Evolutionary conservation across 306 rosid genomes (phyloP).

Genomic region (Begonia masoniana): DNA sequence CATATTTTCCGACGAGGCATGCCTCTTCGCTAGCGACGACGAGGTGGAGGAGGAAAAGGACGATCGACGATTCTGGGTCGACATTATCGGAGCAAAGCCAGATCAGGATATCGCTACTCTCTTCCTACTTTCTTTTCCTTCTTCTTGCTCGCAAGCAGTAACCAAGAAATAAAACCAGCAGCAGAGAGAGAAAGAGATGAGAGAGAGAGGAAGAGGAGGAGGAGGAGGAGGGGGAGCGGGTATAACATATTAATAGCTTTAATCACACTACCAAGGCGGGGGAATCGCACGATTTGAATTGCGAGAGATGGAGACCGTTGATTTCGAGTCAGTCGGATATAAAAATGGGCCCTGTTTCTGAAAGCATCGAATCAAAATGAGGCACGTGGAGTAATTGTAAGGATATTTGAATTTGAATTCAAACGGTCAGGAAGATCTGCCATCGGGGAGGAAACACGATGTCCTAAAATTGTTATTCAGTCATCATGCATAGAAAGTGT

Average conservation of each 20-base stretch:
- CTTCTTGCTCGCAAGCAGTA: slow-evolving; percentile 13
- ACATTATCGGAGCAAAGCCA: slow-evolving; percentile 22
- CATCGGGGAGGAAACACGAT: slow-evolving; percentile 1
- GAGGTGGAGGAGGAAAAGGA: slow-evolving; percentile 55
- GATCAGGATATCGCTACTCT: background rate
- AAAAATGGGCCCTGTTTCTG: slow-evolving; percentile 30
- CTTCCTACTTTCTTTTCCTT: slow-evolving; percentile 2
- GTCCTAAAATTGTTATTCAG: background rate
- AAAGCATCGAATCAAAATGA: background rate
- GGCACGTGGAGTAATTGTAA: no score
- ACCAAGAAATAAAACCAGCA: slow-evolving; percentile 5
- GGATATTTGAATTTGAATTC: slow-evolving; percentile 42
- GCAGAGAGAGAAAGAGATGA: slow-evolving; percentile 10
- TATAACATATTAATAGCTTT: background rate
- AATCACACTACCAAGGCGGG: slow-evolving; percentile 43
- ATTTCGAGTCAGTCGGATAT: slow-evolving; percentile 31
- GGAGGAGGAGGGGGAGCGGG: slow-evolving; percentile 1
- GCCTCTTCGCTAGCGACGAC: slow-evolving; percentile 67
- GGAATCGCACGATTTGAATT: slow-evolving; percentile 49
- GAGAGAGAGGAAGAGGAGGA: no score
- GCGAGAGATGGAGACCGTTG: slow-evolving; percentile 40
- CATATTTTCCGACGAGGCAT: slow-evolving; percentile 25
- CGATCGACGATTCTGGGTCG: slow-evolving; percentile 60
- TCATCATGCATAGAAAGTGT: background rate
- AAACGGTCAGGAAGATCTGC: slow-evolving; percentile 64